Percentiles rank a stretch among this genome's conserved stretches.
These are phyloP conservation scores for Pezicula neosporulosa DNA, from an alignment of 2,329 filamentous ascomycete genomes.

Conservation along the genomic window DNA sequence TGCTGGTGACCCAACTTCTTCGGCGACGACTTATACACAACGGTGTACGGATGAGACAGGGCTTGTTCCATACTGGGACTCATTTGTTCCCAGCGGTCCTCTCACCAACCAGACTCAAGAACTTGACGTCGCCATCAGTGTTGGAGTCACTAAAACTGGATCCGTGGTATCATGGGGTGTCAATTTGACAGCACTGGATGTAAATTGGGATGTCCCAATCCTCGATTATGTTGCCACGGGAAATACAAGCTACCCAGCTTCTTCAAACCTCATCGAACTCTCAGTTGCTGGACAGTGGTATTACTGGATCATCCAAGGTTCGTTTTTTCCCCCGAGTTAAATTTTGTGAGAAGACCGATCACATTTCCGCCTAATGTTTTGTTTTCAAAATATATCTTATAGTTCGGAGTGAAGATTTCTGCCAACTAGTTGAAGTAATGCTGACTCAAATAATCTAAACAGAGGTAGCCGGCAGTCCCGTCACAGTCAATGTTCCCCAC, in stretches of 20 bases:
- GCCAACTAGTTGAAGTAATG: no score
- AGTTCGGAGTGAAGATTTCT: no score
- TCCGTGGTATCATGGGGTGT: constrained; percentile 3
- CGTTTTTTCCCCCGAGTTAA: no score
- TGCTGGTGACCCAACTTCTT: constrained; percentile 2
- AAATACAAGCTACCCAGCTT: constrained; percentile 13
- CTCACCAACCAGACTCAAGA: not conserved
- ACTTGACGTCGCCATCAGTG: not conserved
- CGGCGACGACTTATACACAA: not conserved
- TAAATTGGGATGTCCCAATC: constrained; percentile 38
- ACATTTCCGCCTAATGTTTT: no score
- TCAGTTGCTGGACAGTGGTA: constrained; percentile 34
- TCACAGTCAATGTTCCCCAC: constrained; percentile 26
- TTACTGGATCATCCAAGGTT: constrained; percentile 6
- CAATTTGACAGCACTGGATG: constrained; percentile 24
- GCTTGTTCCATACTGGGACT: constrained; percentile 6
- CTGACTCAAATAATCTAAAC: no score
- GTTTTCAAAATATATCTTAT: no score
- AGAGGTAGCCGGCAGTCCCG: constrained; percentile 34
- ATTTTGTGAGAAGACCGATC: no score
- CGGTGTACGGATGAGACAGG: constrained; percentile 8
- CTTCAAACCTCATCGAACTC: constrained; percentile 9
- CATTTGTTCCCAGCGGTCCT: not conserved
- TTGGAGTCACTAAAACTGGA: not conserved
- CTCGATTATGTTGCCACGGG: constrained; percentile 30